Evolutionary conservation across 2,329 filamentous ascomycete species (phyloP).

Genomic region (Aspergillus sergii): DNA sequence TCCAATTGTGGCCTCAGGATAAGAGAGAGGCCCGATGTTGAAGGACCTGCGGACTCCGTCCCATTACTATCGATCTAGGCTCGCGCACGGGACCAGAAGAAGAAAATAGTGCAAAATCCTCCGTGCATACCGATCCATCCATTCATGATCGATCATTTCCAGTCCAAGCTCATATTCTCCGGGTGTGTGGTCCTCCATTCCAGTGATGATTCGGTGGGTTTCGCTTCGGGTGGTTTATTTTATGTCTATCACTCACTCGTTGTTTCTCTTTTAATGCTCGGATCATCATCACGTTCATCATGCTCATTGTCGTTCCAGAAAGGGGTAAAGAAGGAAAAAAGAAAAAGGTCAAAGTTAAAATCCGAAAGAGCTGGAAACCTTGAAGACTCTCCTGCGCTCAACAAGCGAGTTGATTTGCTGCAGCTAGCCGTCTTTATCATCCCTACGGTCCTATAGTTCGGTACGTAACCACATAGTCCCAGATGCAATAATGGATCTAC

Average conservation of each 20-base stretch:
- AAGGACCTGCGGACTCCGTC: background rate
- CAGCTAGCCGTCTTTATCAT: slow-evolving; percentile 18
- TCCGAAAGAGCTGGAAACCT: slow-evolving; percentile 1
- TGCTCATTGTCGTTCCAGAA: background rate
- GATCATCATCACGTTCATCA: background rate
- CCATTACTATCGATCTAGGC: slow-evolving; percentile 5
- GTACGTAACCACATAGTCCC: slow-evolving; percentile 1
- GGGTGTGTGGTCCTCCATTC: slow-evolving; percentile 2
- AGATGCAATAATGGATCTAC: slow-evolving; percentile 11
- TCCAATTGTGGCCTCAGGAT: slow-evolving; percentile 1
- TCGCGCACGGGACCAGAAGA: slow-evolving; percentile 20
- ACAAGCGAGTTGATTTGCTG: slow-evolving; percentile 13
- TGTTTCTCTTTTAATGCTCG: background rate
- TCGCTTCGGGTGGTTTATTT: background rate
- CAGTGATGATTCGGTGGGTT: slow-evolving; percentile 10
- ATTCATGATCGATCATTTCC: slow-evolving; percentile 23
- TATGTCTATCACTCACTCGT: background rate
- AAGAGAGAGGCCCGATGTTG: background rate
- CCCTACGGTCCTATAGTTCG: slow-evolving; percentile 1
- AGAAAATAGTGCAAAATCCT: slow-evolving; percentile 22
- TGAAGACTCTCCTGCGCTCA: background rate
- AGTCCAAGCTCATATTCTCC: slow-evolving; percentile 16
- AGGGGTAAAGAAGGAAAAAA: background rate
- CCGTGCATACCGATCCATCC: slow-evolving; percentile 17
- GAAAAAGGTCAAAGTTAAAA: background rate